These are phyloP conservation scores for Ministeria vibrans DNA, from an alignment of 78 protist genomes.

Conservation along the genomic window DNA sequence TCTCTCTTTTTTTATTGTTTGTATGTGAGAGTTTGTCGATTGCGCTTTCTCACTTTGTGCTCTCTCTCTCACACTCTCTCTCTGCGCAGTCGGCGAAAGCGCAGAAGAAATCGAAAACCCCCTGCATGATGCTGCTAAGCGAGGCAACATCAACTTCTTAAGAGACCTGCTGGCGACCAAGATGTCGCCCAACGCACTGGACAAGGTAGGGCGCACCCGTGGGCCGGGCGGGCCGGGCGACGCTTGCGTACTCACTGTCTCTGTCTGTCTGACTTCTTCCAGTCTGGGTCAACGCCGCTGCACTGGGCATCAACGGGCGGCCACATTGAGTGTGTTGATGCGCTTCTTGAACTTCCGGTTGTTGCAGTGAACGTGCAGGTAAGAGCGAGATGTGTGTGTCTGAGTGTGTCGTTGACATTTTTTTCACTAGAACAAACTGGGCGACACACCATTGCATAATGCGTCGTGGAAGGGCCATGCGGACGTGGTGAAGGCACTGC, in stretches of 20 bases:
- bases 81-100: neutral
- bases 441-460: conserved; percentile 15
- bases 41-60: neutral
- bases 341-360: neutral
- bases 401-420: neutral
- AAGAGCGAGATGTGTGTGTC: neutral
- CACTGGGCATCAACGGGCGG: conserved; percentile 18
- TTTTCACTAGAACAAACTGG: conserved; percentile 6
- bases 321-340: neutral
- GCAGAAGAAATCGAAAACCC: neutral
- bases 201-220: neutral
- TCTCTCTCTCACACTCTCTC: neutral
- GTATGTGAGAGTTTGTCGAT: neutral
- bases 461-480: conserved; percentile 11
- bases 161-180: neutral
- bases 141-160: neutral
- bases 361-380: neutral
- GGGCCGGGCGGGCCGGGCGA: neutral
- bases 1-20: neutral
- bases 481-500: neutral
- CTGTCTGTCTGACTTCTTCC: neutral
- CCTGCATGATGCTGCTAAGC: conserved; percentile 9
- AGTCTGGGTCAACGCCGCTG: conserved; percentile 3
- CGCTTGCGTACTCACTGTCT: neutral
- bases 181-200: neutral